Percentiles rank a stretch among this genome's conserved stretches.
Evolutionary conservation across 2,329 filamentous ascomycete species (phyloP).

Genomic region (Drechslera avenae): DNA sequence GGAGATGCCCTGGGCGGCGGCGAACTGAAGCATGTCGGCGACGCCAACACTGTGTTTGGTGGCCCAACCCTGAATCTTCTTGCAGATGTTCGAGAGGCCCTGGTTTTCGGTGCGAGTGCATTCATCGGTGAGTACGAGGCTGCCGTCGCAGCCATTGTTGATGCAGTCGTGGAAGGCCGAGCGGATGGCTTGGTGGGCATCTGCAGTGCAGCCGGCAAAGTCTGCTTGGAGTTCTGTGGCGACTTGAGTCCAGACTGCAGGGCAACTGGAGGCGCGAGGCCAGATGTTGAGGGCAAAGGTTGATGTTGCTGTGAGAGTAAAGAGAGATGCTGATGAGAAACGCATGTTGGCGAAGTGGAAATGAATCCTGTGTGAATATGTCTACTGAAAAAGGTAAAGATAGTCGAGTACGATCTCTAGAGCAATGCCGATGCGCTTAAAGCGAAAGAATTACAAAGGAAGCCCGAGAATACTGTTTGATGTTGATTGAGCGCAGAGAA

Average conservation of each 20-base stretch:
- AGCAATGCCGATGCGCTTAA: too few relatives aligned
- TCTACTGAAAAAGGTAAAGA: not conserved
- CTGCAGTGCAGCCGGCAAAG: constrained; percentile 26
- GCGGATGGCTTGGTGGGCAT: constrained; percentile 31
- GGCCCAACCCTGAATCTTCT: constrained; percentile 46
- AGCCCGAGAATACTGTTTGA: not conserved
- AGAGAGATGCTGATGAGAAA: not conserved
- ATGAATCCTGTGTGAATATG: not conserved
- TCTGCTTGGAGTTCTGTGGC: constrained; percentile 21
- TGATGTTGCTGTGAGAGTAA: not conserved
- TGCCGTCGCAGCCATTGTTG: constrained; percentile 36
- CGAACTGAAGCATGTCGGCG: constrained; percentile 39
- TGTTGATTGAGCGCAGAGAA: not conserved
- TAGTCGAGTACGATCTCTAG: too few relatives aligned
- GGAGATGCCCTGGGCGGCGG: constrained; percentile 28
- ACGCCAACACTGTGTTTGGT: constrained; percentile 44
- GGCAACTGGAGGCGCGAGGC: constrained; percentile 22
- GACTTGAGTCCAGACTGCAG: constrained; percentile 25
- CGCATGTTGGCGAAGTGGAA: not conserved
- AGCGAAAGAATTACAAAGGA: not conserved
- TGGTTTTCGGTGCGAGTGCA: constrained; percentile 47
- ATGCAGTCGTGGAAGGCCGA: constrained; percentile 38
- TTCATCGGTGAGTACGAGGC: constrained; percentile 31
- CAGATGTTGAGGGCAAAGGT: not conserved
- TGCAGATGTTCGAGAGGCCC: constrained; percentile 52